Evolutionary conservation across 106 monocot species (phyloP), one percentile per base, ranked within the genome.

Genomic region (Gastrodia elata): DNA sequence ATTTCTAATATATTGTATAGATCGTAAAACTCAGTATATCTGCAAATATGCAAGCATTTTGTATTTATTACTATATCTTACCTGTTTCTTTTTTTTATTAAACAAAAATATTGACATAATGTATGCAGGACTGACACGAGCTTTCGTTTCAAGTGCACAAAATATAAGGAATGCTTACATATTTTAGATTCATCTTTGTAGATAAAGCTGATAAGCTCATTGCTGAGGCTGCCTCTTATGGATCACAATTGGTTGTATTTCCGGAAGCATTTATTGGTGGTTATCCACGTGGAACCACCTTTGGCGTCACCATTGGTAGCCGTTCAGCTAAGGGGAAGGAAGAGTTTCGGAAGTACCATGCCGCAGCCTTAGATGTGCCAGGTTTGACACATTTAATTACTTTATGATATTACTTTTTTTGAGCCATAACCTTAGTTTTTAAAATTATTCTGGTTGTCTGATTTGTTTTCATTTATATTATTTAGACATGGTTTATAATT

Each of bases 251-350:
- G 35, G 93, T 98, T 40, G 90, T 98, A 56, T 98, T 98, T 79
- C 97, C 97, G 2, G 97, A 98, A 83, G 92, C 93, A 48, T 98
- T 98, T 78, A 57, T 98, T 71, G 97, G 97, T 20, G 97, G 97
- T 9, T 98, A 98, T 82, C 97, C 92, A 8, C 87, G 90, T 39
- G 97, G 97, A 36, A 82, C 88, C 39, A 87, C 71, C 41, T 98
- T 93, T 82, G 97, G 97, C 68, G 93, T 93, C 49, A 78, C 73
- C 26, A 84, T 98, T 58, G 88, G 90, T 41, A 88, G 75, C 58
- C 97, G 93, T 41, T 88, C 93, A 28, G 83, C 65, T 24, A 93
- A 88, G 80, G 97, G 97, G 14, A 88, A 79, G 26, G 93, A 93
- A 59, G 90, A 93, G 1, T 98, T 98, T 48, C 70, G 84, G 36